Evolutionary conservation across 805 yeast genomes (phyloP).

Genomic region (Sugiyamaella valdiviana): DNA sequence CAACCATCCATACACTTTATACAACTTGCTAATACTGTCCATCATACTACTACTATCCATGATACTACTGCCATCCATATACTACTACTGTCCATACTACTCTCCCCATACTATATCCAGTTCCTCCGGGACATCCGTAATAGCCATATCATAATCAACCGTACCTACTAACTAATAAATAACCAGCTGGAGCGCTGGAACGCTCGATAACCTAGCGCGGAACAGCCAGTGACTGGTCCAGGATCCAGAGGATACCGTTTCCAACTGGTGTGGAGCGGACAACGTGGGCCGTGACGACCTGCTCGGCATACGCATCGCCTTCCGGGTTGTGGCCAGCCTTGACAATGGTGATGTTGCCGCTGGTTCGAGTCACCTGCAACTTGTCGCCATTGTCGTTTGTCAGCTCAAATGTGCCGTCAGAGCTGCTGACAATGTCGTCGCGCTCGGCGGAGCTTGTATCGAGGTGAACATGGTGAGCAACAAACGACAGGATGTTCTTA

Average conservation of each 20-base stretch:
- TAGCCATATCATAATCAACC: not conserved
- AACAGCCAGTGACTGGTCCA: constrained; percentile 18
- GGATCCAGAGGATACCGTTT: constrained; percentile 30
- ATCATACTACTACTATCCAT: not conserved
- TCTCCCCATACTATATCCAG: too few species aligned
- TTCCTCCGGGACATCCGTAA: too few species aligned
- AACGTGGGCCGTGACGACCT: constrained; percentile 18
- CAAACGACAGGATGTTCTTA: constrained; percentile 50
- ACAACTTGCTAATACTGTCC: not conserved
- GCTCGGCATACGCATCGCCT: constrained; percentile 5
- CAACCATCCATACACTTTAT: not conserved
- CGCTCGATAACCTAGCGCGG: constrained; percentile 4
- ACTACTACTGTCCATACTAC: too few species aligned
- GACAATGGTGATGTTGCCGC: constrained; percentile 2
- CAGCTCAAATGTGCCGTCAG: constrained; percentile 1
- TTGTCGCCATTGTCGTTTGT: constrained; percentile 10
- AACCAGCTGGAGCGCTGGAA: not conserved
- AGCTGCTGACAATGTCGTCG: constrained; percentile 7
- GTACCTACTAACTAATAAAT: not conserved
- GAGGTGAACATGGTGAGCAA: constrained; percentile 55
- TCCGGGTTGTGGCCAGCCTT: constrained; percentile 10
- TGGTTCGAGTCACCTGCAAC: constrained; percentile 7
- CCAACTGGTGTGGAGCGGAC: constrained; percentile 18
- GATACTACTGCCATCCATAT: not conserved
- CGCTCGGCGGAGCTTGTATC: constrained; percentile 7